Evolutionary conservation across 306 rosid species (phyloP).

Genomic region (Rosa persica): DNA sequence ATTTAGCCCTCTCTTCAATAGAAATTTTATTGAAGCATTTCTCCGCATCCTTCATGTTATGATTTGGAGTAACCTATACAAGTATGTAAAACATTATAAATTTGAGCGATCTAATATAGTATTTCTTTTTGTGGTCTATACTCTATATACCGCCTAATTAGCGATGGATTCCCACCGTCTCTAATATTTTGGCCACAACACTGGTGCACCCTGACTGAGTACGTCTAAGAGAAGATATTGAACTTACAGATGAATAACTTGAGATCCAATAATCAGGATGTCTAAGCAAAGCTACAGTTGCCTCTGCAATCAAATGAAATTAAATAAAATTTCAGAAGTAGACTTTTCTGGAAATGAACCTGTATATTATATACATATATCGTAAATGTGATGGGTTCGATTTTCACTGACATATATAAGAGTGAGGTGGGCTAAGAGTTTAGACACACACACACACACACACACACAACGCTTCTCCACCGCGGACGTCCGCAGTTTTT

Average conservation of each 20-base stretch:
- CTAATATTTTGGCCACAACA: background rate
- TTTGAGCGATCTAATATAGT: too few relatives aligned
- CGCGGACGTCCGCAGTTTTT: too few relatives aligned
- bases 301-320: constrained; percentile 10
- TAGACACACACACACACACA: too few relatives aligned
- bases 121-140: too few relatives aligned
- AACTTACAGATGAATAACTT: constrained; percentile 5
- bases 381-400: too few relatives aligned
- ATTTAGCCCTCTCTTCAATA: constrained; percentile 94
- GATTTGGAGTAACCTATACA: constrained; percentile 71
- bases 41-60: constrained; percentile 81
- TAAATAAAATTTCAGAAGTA: too few relatives aligned
- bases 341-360: too few relatives aligned
- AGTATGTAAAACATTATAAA: constrained; percentile 25
- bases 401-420: too few relatives aligned
- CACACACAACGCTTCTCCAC: too few relatives aligned
- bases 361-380: too few relatives aligned
- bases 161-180: background rate
- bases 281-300: background rate
- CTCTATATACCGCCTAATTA: too few relatives aligned
- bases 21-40: constrained; percentile 89
- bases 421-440: too few relatives aligned
- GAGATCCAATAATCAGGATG: background rate
- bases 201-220: background rate
- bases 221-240: background rate